Conservation (phyloP, 1,284 basidiomycete species). For the Apiotrichum siamense region DNA sequence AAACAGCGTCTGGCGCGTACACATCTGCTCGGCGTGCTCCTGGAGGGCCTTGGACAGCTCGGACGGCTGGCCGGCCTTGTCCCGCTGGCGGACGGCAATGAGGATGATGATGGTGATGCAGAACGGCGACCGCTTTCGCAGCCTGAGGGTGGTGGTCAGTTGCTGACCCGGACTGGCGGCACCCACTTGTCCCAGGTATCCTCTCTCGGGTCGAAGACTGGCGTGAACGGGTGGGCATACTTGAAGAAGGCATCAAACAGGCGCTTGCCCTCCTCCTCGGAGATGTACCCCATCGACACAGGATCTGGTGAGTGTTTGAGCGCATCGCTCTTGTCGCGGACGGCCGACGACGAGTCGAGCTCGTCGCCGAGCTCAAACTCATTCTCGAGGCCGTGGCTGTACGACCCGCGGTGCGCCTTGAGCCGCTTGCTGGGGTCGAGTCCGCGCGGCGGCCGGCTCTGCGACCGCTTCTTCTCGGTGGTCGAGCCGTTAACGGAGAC, state of each 20-base stretch:
- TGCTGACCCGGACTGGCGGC: not conserved
- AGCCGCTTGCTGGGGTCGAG: too few species aligned
- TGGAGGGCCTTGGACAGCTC: constrained; percentile 4
- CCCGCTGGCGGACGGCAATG: constrained; percentile 15
- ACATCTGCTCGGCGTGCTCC: constrained; percentile 11
- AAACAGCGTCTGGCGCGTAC: too few species aligned
- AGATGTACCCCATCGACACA: constrained; percentile 14
- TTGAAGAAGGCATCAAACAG: constrained; percentile 26
- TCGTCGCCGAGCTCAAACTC: not conserved
- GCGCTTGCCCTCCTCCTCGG: constrained; percentile 14
- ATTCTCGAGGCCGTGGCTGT: not conserved
- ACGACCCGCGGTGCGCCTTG: too few species aligned
- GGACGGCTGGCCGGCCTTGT: constrained; percentile 12
- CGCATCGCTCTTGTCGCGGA: constrained; percentile 8
- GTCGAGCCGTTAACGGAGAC: too few species aligned
- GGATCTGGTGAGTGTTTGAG: constrained; percentile 12
- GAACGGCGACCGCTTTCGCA: constrained; percentile 26
- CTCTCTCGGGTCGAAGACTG: constrained; percentile 23
- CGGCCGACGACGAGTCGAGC: not conserved
- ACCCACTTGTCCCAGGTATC: constrained; percentile 30
- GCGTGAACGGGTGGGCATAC: constrained; percentile 26
- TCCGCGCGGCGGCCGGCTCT: too few species aligned
- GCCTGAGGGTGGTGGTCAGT: constrained; percentile 4
- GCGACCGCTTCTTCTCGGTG: too few species aligned
- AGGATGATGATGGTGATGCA: constrained; percentile 25